Percentiles rank a stretch among this genome's conserved stretches.
Conservation (phyloP, 345 rosid species). For the Salix exigua region DNA sequence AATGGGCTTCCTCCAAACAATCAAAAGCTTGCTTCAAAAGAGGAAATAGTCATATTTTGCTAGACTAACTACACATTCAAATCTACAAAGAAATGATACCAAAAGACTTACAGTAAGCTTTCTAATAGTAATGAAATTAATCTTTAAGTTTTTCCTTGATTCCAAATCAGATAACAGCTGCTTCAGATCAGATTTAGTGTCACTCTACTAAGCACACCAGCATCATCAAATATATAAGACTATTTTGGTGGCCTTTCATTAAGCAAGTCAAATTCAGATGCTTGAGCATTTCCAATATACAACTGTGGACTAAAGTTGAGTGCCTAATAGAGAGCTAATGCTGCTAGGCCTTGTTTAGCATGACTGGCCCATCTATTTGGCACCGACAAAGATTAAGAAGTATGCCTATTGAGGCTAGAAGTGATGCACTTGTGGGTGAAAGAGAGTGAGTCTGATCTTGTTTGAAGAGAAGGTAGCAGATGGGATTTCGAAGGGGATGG, state of each 20-base stretch:
- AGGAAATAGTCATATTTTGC: neutral
- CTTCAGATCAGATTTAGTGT: constrained; percentile 85
- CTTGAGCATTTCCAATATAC: constrained; percentile 53
- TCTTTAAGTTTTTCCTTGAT: constrained; percentile 65
- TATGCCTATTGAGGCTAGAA: constrained; percentile 39
- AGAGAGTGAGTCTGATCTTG: constrained; percentile 38
- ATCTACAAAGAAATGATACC: neutral
- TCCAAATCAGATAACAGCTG: constrained; percentile 86
- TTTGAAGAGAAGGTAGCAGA: constrained; percentile 35
- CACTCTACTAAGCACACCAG: constrained; percentile 88
- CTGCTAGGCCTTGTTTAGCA: constrained; percentile 78
- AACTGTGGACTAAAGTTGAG: constrained; percentile 68
- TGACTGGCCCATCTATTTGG: constrained; percentile 48
- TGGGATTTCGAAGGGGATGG: constrained; percentile 29
- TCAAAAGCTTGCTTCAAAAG: neutral
- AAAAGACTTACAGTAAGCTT: constrained; percentile 74
- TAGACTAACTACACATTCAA: neutral
- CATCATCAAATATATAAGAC: constrained; percentile 77
- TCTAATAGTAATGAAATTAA: constrained; percentile 81
- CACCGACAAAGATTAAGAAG: constrained; percentile 26
- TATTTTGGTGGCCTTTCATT: constrained; percentile 87
- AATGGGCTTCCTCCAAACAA: constrained; percentile 47
- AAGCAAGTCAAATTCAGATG: constrained; percentile 85
- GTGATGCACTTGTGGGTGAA: constrained; percentile 37
- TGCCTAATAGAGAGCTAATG: constrained; percentile 69